phyloP scores from a whole-genome alignment of 495 filamentous ascomycete species.

The Hyaloscypha bicolor region DNA sequence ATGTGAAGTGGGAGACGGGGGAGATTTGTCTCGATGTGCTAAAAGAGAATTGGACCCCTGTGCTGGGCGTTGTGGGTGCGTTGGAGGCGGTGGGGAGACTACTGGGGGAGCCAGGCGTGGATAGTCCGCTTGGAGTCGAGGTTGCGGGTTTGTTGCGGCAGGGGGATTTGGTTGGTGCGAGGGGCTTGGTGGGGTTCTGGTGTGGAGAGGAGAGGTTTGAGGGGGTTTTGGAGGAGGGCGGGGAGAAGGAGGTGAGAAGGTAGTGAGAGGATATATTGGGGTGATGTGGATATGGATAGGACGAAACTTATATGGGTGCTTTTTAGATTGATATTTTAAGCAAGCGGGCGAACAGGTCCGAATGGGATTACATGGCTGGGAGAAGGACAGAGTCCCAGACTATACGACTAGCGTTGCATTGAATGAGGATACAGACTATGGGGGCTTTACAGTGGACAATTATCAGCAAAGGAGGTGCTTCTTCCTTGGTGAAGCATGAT shows the following conservation, averaged over 20 bases:
- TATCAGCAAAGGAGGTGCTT: too few relatives aligned
- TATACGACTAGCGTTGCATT: too few relatives aligned
- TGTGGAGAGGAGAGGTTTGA: conserved; percentile 57
- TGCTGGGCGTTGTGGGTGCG: conserved; percentile 77
- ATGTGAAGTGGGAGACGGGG: conserved; percentile 78
- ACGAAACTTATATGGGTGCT: not conserved
- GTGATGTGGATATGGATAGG: not conserved
- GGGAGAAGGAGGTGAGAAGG: not conserved
- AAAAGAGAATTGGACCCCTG: conserved; percentile 76
- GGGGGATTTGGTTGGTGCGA: conserved; percentile 76
- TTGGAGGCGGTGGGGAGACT: conserved; percentile 72
- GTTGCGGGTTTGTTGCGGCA: conserved; percentile 74
- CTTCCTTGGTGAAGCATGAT: too few relatives aligned
- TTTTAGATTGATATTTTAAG: not conserved
- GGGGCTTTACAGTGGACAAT: too few relatives aligned
- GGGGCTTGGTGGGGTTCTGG: conserved; percentile 82
- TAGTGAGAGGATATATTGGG: not conserved
- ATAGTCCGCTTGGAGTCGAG: conserved; percentile 89
- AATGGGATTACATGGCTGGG: not conserved
- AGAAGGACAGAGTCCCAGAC: not conserved
- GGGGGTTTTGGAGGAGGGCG: conserved; percentile 31
- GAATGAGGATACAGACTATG: too few relatives aligned
- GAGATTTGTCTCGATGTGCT: conserved; percentile 93
- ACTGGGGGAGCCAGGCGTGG: conserved; percentile 73
- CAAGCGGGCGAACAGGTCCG: not conserved